Evolutionary conservation across 345 rosid genomes (phyloP).

Genomic region (Hibiscus syriacus): DNA sequence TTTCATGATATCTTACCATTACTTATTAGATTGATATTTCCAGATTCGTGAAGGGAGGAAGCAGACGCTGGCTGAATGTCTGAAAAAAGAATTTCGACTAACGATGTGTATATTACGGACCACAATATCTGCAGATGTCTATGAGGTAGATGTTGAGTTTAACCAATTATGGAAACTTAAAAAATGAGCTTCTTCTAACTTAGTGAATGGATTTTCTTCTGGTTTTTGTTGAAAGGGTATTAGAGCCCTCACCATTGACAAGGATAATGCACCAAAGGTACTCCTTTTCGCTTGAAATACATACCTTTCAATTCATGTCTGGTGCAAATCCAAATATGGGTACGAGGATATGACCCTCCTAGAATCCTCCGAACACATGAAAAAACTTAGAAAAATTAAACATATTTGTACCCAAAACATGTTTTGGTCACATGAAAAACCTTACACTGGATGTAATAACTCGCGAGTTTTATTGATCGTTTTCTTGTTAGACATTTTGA

Average conservation of each 20-base stretch:
- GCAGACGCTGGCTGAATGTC: conserved; percentile 55
- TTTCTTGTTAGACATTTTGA: background rate
- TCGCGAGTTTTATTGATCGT: background rate
- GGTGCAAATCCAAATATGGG: background rate
- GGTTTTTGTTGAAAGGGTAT: conserved; percentile 52
- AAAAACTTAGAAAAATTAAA: background rate
- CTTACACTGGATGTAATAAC: background rate
- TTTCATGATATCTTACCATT: background rate
- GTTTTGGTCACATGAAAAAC: background rate
- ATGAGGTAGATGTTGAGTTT: conserved; percentile 48
- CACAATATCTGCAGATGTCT: conserved; percentile 61
- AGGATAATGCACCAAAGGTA: conserved; percentile 93
- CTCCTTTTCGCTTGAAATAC: background rate
- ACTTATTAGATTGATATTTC: background rate
- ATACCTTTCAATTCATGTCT: background rate
- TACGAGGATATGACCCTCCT: background rate
- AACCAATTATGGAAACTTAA: background rate
- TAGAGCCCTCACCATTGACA: conserved; percentile 81
- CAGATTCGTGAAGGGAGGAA: conserved; percentile 89
- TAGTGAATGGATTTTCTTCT: conserved; percentile 6
- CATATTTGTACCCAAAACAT: background rate
- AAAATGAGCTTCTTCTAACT: background rate
- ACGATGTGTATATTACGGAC: conserved; percentile 59
- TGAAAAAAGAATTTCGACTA: conserved; percentile 79
- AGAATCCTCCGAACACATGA: background rate